phyloP scores from a whole-genome alignment of 169 alveolate genomes.

The Babesia ovis region DNA sequence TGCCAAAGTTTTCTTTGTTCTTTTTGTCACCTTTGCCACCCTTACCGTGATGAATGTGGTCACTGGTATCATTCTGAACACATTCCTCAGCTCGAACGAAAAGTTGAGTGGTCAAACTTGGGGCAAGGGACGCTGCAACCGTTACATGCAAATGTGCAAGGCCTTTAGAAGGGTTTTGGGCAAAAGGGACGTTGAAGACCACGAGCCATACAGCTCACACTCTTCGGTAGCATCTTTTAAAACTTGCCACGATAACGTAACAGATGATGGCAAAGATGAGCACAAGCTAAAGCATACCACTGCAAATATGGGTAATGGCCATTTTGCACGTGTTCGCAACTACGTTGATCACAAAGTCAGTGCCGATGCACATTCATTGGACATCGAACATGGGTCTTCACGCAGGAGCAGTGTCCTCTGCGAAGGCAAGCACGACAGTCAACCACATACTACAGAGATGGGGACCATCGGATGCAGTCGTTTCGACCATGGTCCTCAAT shows the following conservation, averaged over 20 bases:
- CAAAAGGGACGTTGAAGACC: not conserved
- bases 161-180: not conserved
- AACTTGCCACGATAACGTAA: not conserved
- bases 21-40: conserved; percentile 71
- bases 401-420: not conserved
- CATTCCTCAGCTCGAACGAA: conserved; percentile 41
- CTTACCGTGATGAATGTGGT: conserved; percentile 74
- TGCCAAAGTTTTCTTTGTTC: conserved; percentile 67
- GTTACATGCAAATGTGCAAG: not conserved
- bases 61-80: conserved; percentile 63
- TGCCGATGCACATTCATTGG: not conserved
- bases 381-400: not conserved
- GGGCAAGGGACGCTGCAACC: conserved; percentile 22
- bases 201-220: not conserved
- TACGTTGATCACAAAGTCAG: not conserved
- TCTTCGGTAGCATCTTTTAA: not conserved
- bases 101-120: conserved; percentile 23
- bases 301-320: not conserved
- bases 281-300: not conserved
- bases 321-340: not conserved
- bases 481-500: not conserved
- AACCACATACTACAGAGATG: not conserved
- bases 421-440: not conserved
- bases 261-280: not conserved
- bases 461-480: not conserved